phyloP scores from a whole-genome alignment of 148 eudicot species.

The Camellia sinensis region DNA sequence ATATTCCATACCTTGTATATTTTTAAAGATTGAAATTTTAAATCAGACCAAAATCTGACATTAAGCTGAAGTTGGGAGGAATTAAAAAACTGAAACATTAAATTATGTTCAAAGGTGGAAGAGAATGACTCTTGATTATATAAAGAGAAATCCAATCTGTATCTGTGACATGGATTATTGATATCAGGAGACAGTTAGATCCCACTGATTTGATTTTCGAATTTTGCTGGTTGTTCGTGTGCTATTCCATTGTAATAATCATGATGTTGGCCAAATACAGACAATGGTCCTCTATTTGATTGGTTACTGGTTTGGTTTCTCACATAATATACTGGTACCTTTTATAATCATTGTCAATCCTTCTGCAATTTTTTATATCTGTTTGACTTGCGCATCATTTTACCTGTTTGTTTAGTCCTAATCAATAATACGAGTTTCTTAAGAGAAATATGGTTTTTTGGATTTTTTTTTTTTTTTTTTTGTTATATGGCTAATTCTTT shows the following conservation, averaged over 20 bases:
- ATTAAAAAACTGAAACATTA: neutral
- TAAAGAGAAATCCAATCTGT: neutral
- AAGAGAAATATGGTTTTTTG: neutral
- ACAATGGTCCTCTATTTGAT: neutral
- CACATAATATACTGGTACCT: neutral
- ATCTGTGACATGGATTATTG: neutral
- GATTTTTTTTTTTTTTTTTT: neutral
- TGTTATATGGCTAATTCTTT: conserved; percentile 10
- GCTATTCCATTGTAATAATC: no score
- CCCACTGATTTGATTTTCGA: neutral
- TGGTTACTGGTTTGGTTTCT: neutral
- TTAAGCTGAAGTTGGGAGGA: neutral
- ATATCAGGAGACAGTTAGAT: neutral
- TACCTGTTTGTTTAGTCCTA: neutral
- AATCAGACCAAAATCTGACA: neutral
- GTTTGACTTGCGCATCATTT: neutral
- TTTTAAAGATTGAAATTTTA: no score
- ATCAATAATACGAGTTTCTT: neutral
- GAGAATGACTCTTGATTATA: neutral
- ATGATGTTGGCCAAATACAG: no score
- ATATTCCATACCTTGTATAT: no score
- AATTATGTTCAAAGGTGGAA: neutral
- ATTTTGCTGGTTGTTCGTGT: neutral
- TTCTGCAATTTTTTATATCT: neutral
- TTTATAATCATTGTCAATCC: neutral